phyloP scores from a whole-genome alignment of 2,329 filamentous ascomycete genomes.

The Nannizziopsis barbatae region DNA sequence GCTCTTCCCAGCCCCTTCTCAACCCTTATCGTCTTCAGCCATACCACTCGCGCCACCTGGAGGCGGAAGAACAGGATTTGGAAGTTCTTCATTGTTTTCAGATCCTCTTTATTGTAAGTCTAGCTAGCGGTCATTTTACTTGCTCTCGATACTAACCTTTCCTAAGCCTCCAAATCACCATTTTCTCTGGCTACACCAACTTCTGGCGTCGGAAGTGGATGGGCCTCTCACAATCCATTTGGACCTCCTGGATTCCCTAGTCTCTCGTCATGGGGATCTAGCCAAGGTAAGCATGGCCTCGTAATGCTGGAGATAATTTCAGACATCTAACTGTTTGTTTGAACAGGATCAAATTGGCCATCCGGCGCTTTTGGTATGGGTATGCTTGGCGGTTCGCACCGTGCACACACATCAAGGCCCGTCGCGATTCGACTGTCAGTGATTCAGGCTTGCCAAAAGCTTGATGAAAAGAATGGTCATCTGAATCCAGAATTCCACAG shows the following conservation, averaged over 20 bases:
- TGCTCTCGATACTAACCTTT: neutral
- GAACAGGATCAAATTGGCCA: constrained; percentile 36
- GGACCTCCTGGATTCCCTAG: constrained; percentile 29
- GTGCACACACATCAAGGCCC: constrained; percentile 51
- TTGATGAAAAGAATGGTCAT: constrained; percentile 35
- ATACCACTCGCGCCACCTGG: constrained; percentile 39
- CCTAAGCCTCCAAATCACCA: constrained; percentile 25
- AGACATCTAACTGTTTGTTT: constrained; percentile 15
- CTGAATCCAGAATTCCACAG: constrained; percentile 56
- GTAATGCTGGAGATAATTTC: neutral
- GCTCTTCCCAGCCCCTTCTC: constrained; percentile 40
- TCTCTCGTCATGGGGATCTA: constrained; percentile 30
- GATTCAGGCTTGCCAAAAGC: constrained; percentile 62
- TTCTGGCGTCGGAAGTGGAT: constrained; percentile 22
- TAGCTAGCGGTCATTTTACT: neutral
- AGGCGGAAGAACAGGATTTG: constrained; percentile 34
- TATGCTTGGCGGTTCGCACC: constrained; percentile 34
- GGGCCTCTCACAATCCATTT: constrained; percentile 30
- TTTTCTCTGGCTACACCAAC: constrained; percentile 25
- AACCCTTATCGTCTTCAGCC: constrained; percentile 28
- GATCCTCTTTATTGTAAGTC: constrained; percentile 34
- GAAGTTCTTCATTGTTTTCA: constrained; percentile 32
- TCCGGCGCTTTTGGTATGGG: constrained; percentile 43
- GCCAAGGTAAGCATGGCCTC: constrained; percentile 23
- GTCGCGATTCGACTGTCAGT: constrained; percentile 62